A percentile compares a stretch with the other conserved stretches of the same genome.
These are phyloP conservation scores for Sanghuangporus baumii DNA, from an alignment of 1,284 basidiomycete species.

Conservation along the genomic window DNA sequence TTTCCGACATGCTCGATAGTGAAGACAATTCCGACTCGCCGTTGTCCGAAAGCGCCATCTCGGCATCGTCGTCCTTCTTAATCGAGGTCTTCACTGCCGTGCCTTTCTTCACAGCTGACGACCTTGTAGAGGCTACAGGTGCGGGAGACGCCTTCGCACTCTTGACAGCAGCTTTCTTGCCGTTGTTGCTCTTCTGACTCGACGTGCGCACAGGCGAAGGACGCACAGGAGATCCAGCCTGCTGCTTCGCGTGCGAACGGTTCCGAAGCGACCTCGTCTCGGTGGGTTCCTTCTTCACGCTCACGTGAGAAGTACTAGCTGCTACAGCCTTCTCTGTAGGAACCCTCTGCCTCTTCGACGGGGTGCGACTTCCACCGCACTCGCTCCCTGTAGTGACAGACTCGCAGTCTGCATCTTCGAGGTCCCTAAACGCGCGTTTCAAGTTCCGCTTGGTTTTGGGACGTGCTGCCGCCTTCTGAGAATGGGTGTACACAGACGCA, in stretches of 20 bases:
- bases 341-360: constrained; percentile 6
- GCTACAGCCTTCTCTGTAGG: constrained; percentile 1
- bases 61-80: background rate
- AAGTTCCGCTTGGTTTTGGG: background rate
- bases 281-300: background rate
- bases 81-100: background rate
- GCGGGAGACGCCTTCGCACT: background rate
- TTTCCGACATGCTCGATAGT: constrained; percentile 3
- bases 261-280: background rate
- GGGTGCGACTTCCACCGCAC: background rate
- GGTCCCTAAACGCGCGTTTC: constrained; percentile 9
- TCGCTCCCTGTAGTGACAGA: background rate
- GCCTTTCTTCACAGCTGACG: background rate
- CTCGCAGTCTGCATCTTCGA: background rate
- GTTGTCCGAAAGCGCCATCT: background rate
- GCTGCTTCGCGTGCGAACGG: background rate
- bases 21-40: constrained; percentile 8
- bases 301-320: background rate
- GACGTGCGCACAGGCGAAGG: background rate
- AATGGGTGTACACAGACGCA: background rate
- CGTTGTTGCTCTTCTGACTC: background rate
- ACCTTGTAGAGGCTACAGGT: background rate
- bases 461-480: background rate
- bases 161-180: background rate
- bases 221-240: background rate